A percentile compares a stretch with the other conserved stretches of the same genome.
These are phyloP conservation scores for Tetrahymena elliotti DNA, from an alignment of 73 alveolate species.

Conservation along the genomic window DNA sequence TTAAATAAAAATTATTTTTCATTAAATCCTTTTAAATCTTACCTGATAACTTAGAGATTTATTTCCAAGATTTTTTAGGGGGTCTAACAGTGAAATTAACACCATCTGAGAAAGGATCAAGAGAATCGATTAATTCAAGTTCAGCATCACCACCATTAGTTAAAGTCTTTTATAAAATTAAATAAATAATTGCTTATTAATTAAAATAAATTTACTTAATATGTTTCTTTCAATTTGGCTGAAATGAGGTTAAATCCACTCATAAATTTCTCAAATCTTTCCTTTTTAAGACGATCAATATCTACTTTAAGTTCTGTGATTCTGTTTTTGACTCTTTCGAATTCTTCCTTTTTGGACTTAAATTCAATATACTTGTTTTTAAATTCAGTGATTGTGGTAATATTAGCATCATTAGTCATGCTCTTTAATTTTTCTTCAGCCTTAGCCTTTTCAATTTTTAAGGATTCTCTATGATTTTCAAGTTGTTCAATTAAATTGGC, in stretches of 20 bases:
- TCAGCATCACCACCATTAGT: slow-evolving; percentile 89
- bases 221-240: slow-evolving; percentile 64
- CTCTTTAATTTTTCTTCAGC: slow-evolving; percentile 1
- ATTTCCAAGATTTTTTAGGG: slow-evolving; percentile 72
- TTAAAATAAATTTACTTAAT: slow-evolving; percentile 20
- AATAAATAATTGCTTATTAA: slow-evolving; percentile 12
- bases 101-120: slow-evolving; percentile 80
- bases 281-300: slow-evolving; percentile 48
- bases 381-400: slow-evolving; percentile 54
- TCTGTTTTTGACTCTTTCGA: slow-evolving; percentile 43
- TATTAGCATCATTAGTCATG: slow-evolving; percentile 44
- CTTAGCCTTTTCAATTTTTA: not conserved
- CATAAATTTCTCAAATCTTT: slow-evolving; percentile 73
- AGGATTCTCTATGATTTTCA: not conserved
- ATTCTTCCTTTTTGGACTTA: slow-evolving; percentile 55
- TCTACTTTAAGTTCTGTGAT: slow-evolving; percentile 46
- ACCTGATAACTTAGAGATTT: slow-evolving; percentile 60
- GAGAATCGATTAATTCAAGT: slow-evolving; percentile 63
- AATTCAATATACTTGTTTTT: slow-evolving; percentile 39
- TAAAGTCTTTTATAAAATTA: not conserved
- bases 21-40: not conserved
- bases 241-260: slow-evolving; percentile 68
- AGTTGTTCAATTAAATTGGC: not conserved
- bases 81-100: slow-evolving; percentile 76
- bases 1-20: not conserved